Evolutionary conservation across 306 rosid genomes (phyloP).

Genomic region (Acacia acuminata): DNA sequence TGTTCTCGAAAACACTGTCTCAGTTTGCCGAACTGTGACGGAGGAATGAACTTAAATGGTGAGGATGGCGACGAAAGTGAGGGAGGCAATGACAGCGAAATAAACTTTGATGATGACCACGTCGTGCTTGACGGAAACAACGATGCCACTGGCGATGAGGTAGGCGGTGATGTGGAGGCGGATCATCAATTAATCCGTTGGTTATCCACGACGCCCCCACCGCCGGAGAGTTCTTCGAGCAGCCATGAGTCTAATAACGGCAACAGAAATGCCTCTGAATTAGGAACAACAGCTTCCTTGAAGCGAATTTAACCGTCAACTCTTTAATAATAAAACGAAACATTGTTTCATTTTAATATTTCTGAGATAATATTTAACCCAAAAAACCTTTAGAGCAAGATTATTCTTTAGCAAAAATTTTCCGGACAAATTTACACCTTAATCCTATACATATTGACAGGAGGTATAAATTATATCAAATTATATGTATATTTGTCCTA

Average conservation of each 20-base stretch:
- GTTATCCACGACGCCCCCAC: constrained; percentile 50
- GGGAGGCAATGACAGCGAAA: constrained; percentile 46
- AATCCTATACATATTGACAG: too few species aligned
- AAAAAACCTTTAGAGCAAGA: too few species aligned
- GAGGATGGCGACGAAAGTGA: constrained; percentile 44
- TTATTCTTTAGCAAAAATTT: too few species aligned
- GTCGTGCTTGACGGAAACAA: not conserved
- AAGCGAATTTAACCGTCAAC: too few species aligned
- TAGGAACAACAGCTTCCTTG: constrained; percentile 22
- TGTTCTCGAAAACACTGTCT: constrained; percentile 60
- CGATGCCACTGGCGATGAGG: constrained; percentile 2
- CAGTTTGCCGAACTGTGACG: constrained; percentile 58
- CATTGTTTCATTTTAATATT: too few species aligned
- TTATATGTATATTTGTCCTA: too few species aligned
- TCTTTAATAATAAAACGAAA: too few species aligned
- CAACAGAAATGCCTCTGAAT: constrained; percentile 27
- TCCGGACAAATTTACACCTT: too few species aligned
- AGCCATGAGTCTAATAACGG: constrained; percentile 51
- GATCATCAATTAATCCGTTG: constrained; percentile 70
- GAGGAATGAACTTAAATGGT: constrained; percentile 13
- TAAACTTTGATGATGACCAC: constrained; percentile 30
- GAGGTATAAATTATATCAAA: too few species aligned
- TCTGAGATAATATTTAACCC: too few species aligned
- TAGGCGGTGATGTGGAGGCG: constrained; percentile 39
- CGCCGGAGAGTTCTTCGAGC: constrained; percentile 56